A percentile compares a stretch with the other conserved stretches of the same genome.
phyloP scores from a whole-genome alignment of 805 yeast species.

The Saccharomycopsis fermentans region DNA sequence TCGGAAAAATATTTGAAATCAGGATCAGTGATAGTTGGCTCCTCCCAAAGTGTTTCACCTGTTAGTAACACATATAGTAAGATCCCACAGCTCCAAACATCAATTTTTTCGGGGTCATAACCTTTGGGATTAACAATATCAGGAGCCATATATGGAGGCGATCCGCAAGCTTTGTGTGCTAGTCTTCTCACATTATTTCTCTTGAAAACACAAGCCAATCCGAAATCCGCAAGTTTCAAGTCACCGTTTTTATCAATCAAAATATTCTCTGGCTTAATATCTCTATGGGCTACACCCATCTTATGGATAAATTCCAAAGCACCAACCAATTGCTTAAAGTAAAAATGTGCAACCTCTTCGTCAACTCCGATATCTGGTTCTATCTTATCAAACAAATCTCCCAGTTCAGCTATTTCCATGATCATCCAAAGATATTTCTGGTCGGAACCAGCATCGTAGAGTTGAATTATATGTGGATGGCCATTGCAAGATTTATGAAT shows the following conservation, averaged over 20 bases:
- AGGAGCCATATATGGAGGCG: conserved; percentile 75
- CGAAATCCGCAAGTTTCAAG: conserved; percentile 68
- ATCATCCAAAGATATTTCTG: conserved; percentile 53
- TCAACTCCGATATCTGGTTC: conserved; percentile 68
- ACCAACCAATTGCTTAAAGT: conserved; percentile 52
- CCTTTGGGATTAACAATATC: conserved; percentile 41
- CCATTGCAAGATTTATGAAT: conserved; percentile 49
- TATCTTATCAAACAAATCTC: conserved; percentile 70
- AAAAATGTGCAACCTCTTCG: conserved; percentile 55
- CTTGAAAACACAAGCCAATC: conserved; percentile 53
- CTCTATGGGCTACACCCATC: conserved; percentile 58
- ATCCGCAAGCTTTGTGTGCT: conserved; percentile 51
- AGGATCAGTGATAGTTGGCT: conserved; percentile 43
- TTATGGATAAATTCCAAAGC: conserved; percentile 53
- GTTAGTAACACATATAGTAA: conserved; percentile 50
- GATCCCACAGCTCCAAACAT: conserved; percentile 64
- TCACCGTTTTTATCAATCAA: conserved; percentile 54
- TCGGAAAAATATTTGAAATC: conserved; percentile 34
- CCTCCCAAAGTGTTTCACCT: conserved; percentile 68
- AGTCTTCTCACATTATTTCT: conserved; percentile 33
- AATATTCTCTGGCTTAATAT: conserved; percentile 61
- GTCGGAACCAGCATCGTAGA: conserved; percentile 45
- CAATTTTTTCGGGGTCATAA: conserved; percentile 50
- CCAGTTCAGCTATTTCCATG: conserved; percentile 62
- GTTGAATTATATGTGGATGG: conserved; percentile 51